Conservation (phyloP, 768 basidiomycete genomes). For the Gloeophyllum trabeum region DNA sequence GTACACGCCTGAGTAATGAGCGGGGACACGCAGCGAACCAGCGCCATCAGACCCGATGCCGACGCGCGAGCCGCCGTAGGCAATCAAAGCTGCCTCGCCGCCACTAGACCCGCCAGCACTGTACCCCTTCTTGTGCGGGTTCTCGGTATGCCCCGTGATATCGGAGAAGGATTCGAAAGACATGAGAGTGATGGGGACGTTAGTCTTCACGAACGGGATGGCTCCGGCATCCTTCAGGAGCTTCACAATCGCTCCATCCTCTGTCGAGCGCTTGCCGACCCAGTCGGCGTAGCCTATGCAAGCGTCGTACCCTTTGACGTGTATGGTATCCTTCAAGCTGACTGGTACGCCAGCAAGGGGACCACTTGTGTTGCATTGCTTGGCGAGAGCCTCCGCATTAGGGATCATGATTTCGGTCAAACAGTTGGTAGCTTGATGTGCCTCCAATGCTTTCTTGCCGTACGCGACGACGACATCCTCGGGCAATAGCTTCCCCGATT, state of each 20-base stretch:
- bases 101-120: constrained; percentile 37
- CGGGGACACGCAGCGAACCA: constrained; percentile 55
- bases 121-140: constrained; percentile 32
- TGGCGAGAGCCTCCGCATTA: constrained; percentile 10
- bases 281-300: constrained; percentile 31
- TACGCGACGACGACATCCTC: constrained; percentile 31
- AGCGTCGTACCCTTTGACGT: constrained; percentile 33
- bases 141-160: constrained; percentile 31
- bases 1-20: constrained; percentile 57
- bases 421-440: constrained; percentile 62
- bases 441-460: constrained; percentile 34
- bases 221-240: constrained; percentile 24
- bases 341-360: constrained; percentile 35
- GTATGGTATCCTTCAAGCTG: constrained; percentile 36
- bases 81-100: constrained; percentile 38
- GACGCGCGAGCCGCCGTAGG: constrained; percentile 29
- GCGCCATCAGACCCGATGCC: constrained; percentile 62
- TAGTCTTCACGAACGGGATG: constrained; percentile 21
- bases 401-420: constrained; percentile 64
- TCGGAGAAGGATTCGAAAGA: constrained; percentile 30
- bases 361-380: constrained; percentile 5
- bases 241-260: constrained; percentile 25
- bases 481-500: constrained; percentile 32
- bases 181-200: constrained; percentile 31
- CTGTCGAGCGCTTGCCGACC: constrained; percentile 20